Evolutionary conservation across 169 alveolate genomes (phyloP), one percentile per base, ranked within the genome.

Genomic region (Plasmodium adleri): DNA sequence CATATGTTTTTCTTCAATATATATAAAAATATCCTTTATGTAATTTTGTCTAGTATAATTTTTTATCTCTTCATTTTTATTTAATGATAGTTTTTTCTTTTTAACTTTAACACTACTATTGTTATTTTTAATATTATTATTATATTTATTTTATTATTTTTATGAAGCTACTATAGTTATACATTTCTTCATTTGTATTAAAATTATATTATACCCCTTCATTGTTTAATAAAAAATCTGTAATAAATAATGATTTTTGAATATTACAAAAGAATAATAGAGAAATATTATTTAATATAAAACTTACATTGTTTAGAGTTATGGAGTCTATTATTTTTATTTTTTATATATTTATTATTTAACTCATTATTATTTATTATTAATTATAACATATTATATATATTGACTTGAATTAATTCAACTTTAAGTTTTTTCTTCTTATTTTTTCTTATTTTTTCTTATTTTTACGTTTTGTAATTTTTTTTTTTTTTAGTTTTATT

Each of bases 1-100:
- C 17, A 47, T 78, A 71, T 78, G 63, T 60, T 49, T 78, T 64
- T 78, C 78, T 78, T 78, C 90, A 64, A 78, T 78, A 59, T 78
- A 78, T 22, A 78, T 54, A 59, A 78, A 78, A 78, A 78, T 78
- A 49, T 78, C 80, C 20, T 52, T 52, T 64, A 78, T 78, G 50
- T 66, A 54, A 28, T 66, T 15, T 50, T 47, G 15, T 71, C 39
- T 10, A 10, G 75, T 50, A 4, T n/a, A 6, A 3, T 32, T 32
- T 32, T 32, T 32, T 32, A 32, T 32, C 45, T 63, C 39, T 75
- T 24, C 49, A 24, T 67, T 62, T 75, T 32, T 56, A 32, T 32
- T 32, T 32, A 32, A 32, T 32, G 45, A 32, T 32, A n/a, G 13
- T 32, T 43, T 10, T 45, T 45, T 39, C 17, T 43, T 24, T 60